Conservation (phyloP, 2,329 filamentous ascomycete species). For the Paecilomyces niveus region DNA sequence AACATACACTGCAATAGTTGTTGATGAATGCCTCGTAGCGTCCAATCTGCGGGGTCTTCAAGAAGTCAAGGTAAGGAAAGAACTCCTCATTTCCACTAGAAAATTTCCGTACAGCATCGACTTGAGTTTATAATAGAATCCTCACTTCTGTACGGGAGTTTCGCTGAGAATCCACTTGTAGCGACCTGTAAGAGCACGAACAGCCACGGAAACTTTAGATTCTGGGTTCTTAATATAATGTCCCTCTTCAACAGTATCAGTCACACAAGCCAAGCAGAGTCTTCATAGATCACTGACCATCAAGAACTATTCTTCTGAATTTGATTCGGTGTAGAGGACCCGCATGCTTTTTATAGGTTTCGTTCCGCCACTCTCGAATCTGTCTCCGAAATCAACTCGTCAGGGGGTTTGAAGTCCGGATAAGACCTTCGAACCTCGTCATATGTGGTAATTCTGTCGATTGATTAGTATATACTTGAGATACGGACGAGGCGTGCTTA, state of each 20-base stretch:
- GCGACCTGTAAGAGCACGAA: slow-evolving; percentile 26
- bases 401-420: slow-evolving; percentile 16
- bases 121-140: neutral
- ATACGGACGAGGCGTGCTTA: slow-evolving; percentile 2
- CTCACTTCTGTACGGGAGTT: slow-evolving; percentile 33
- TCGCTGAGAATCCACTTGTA: slow-evolving; percentile 34
- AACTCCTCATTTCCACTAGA: slow-evolving; percentile 28
- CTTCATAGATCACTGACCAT: slow-evolving; percentile 19
- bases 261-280: neutral
- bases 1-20: slow-evolving; percentile 17
- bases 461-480: slow-evolving; percentile 1
- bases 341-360: slow-evolving; percentile 13
- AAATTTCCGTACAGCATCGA: neutral
- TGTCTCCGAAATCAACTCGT: slow-evolving; percentile 9
- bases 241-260: slow-evolving; percentile 14
- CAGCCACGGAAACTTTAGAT: slow-evolving; percentile 27
- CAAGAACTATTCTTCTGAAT: slow-evolving; percentile 34
- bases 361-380: slow-evolving; percentile 17
- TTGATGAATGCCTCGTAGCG: slow-evolving; percentile 16
- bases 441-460: slow-evolving; percentile 30
- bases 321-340: slow-evolving; percentile 29
- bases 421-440: slow-evolving; percentile 28
- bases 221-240: slow-evolving; percentile 30
- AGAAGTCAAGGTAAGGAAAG: slow-evolving; percentile 32
- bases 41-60: slow-evolving; percentile 22